A percentile compares a stretch with the other conserved stretches of the same genome.
These are phyloP conservation scores for Cladophialophora carrionii DNA, from an alignment of 2,329 filamentous ascomycete genomes.

Conservation along the genomic window DNA sequence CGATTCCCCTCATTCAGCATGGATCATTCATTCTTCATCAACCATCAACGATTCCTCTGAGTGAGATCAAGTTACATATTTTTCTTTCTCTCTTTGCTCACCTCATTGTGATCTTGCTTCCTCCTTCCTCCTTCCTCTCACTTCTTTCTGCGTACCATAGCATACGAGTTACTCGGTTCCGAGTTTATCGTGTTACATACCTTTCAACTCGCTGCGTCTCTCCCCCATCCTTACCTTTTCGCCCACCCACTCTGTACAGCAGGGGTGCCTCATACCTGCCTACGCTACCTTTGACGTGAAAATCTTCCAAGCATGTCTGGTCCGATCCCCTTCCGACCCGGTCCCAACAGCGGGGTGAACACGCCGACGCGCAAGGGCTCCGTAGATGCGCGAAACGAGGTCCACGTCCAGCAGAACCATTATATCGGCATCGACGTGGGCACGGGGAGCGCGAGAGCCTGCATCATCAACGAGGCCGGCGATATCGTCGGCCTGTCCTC, in stretches of 20 bases:
- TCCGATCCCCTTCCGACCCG: constrained; percentile 29
- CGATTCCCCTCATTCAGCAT: not conserved
- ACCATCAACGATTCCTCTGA: not conserved
- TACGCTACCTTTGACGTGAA: too few species aligned
- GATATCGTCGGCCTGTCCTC: constrained; percentile 77
- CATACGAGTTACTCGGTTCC: not conserved
- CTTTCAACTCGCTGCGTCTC: too few species aligned
- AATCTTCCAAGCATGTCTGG: not conserved
- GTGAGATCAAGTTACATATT: too few species aligned
- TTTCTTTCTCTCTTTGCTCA: not conserved
- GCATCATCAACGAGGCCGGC: constrained; percentile 88
- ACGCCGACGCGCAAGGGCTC: constrained; percentile 43
- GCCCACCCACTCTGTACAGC: too few species aligned
- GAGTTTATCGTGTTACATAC: not conserved
- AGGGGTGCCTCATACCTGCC: too few species aligned
- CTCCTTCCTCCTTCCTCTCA: constrained; percentile 1
- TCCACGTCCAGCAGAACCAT: constrained; percentile 61
- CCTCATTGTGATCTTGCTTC: not conserved
- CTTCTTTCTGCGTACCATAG: too few species aligned
- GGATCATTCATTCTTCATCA: not conserved
- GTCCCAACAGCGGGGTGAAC: constrained; percentile 26
- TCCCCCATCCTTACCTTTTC: too few species aligned
- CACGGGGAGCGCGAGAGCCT: constrained; percentile 91
- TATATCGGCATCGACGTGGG: constrained; percentile 93
- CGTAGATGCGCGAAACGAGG: constrained; percentile 58